phyloP scores from a whole-genome alignment of 2,329 filamentous ascomycete species.

The Exophiala calicioides region DNA sequence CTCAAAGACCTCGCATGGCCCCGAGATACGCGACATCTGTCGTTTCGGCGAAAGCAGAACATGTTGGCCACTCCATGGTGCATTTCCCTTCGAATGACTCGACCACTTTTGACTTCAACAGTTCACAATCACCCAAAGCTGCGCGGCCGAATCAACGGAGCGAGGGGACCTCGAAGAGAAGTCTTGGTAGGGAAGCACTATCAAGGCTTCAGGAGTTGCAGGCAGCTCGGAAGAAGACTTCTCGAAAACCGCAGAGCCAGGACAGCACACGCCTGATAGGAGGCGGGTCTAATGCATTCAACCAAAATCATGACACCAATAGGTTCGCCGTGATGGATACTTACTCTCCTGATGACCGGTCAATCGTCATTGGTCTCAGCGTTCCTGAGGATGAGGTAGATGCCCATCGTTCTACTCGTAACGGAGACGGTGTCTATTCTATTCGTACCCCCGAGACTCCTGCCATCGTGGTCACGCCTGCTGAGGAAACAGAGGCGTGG shows the following conservation, averaged over 20 bases:
- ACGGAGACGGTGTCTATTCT: conserved; percentile 33
- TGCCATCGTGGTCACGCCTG: conserved; percentile 49
- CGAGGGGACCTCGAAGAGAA: conserved; percentile 1
- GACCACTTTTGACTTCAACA: not conserved
- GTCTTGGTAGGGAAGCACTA: conserved; percentile 10
- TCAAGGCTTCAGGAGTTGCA: conserved; percentile 16
- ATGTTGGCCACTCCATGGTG: conserved; percentile 11
- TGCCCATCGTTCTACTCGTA: conserved; percentile 20
- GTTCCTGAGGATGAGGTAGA: conserved; percentile 40
- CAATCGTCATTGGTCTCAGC: conserved; percentile 49
- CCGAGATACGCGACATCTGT: conserved; percentile 22
- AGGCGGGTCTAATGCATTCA: not conserved
- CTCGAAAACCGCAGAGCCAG: no score
- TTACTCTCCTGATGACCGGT: conserved; percentile 47
- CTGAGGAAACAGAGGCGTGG: conserved; percentile 43
- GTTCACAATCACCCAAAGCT: not conserved
- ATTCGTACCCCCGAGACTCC: conserved; percentile 45
- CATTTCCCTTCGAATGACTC: not conserved
- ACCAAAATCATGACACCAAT: not conserved
- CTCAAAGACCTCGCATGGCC: conserved; percentile 23
- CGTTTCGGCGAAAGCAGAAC: conserved; percentile 28
- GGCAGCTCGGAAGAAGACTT: conserved; percentile 12
- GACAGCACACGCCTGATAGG: no score
- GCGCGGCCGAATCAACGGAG: not conserved
- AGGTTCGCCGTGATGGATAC: not conserved